Percentiles rank a stretch among this genome's conserved stretches.
These are phyloP conservation scores for Populus davidiana DNA, from an alignment of 345 rosid species.

Conservation along the genomic window DNA sequence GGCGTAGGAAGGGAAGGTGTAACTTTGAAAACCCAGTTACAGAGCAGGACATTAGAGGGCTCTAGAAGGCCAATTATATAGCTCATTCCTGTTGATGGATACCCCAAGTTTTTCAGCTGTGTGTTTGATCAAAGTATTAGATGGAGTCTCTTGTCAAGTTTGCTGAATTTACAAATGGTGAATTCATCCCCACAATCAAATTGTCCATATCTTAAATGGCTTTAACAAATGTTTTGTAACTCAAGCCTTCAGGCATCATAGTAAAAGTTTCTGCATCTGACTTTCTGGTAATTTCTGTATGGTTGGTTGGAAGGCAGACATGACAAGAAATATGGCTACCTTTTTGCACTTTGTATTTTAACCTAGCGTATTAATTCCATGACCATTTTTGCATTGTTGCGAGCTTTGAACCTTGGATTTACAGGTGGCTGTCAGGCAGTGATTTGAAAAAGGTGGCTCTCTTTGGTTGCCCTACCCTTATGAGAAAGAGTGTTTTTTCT, in stretches of 20 bases:
- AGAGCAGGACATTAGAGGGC: no score
- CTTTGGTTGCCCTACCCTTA: constrained; percentile 72
- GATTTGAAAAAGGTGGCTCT: constrained; percentile 59
- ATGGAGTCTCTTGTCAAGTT: neutral
- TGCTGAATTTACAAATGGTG: neutral
- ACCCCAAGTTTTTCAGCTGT: neutral
- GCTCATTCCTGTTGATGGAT: neutral
- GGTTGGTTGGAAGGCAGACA: neutral
- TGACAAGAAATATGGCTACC: neutral
- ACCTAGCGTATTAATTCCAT: neutral
- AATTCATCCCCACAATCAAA: neutral
- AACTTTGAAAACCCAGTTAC: no score
- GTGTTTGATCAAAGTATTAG: neutral
- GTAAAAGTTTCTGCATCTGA: neutral
- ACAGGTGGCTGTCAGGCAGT: constrained; percentile 77
- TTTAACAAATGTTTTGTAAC: neutral
- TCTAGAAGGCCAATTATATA: no score
- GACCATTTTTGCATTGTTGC: neutral
- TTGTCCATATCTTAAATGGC: neutral
- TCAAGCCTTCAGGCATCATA: neutral
- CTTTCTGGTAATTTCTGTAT: neutral
- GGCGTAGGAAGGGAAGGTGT: neutral
- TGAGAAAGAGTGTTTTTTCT: constrained; percentile 44
- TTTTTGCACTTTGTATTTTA: neutral
- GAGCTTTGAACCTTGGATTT: constrained; percentile 17